phyloP scores from a whole-genome alignment of 2,329 filamentous ascomycete genomes.

The Exophiala mesophila region DNA sequence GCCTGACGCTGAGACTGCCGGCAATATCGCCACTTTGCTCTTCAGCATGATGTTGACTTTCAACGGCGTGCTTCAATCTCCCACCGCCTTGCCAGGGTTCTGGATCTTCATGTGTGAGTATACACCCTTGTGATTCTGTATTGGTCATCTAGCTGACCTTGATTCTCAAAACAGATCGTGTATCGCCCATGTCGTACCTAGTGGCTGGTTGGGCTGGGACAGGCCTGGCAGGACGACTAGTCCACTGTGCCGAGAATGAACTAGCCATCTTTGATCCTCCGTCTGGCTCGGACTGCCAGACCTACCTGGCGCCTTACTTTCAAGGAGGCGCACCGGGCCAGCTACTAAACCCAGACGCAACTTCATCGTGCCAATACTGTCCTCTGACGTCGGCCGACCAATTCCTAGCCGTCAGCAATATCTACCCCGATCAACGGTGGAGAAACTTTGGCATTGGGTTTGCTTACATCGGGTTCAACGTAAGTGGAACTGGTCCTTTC shows the following conservation, averaged over 20 bases:
- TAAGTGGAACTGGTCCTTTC: slow-evolving; percentile 4
- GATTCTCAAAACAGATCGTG: slow-evolving; percentile 54
- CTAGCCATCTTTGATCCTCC: slow-evolving; percentile 49
- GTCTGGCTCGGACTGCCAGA: slow-evolving; percentile 53
- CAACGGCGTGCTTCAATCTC: slow-evolving; percentile 64
- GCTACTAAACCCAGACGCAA: slow-evolving; percentile 55
- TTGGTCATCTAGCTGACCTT: no score
- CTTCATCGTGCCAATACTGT: slow-evolving; percentile 51
- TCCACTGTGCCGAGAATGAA: slow-evolving; percentile 67
- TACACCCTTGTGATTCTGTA: slow-evolving; percentile 58
- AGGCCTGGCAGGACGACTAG: slow-evolving; percentile 61
- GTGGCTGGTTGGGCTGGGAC: slow-evolving; percentile 66
- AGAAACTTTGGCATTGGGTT: slow-evolving; percentile 74
- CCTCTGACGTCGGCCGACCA: slow-evolving; percentile 36
- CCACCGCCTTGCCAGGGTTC: slow-evolving; percentile 57
- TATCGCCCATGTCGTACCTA: slow-evolving; percentile 78
- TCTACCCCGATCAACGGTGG: slow-evolving; percentile 63
- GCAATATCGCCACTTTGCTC: slow-evolving; percentile 69
- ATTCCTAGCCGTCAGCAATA: slow-evolving; percentile 42
- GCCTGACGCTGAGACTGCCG: slow-evolving; percentile 61
- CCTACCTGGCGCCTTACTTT: slow-evolving; percentile 54
- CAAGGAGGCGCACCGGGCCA: slow-evolving; percentile 45
- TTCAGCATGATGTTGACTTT: slow-evolving; percentile 72
- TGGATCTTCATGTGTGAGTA: slow-evolving; percentile 55
- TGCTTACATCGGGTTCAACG: slow-evolving; percentile 70